Base-by-base conservation (phyloP, 495 filamentous ascomycete species). In the Neurospora tetrasperma region DNA sequence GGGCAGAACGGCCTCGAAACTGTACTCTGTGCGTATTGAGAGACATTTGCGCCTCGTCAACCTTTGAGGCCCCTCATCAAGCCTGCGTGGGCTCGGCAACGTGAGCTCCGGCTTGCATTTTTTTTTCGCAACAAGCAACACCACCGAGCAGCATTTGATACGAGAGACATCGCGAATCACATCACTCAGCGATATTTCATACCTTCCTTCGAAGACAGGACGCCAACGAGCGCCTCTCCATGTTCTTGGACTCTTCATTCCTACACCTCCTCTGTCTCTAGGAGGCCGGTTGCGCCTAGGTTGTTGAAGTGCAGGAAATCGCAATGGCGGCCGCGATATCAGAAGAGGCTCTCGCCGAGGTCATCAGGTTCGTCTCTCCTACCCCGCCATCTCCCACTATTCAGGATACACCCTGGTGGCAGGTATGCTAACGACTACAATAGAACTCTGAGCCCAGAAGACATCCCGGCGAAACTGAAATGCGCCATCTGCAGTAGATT, bases 401-500 rank as follows among this genome's bases (percentile, higher is more conserved):
- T 42, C 54, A 31, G 27, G 11, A 59, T 4, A 18, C 1, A 14
- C 3, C n/a, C 9, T 38, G 18, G 12, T 20, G n/a, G 16, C 1
- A 27, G 31, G 5, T 27, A 23, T 73, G 43, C 78, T 83, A 73
- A 83, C 76, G 39, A 10, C 16, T 9, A n/a, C 5, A 40, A 12
- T 73, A 96, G 93, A 80, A 91, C 91, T 71, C 86, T 98, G 40
- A 85, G 89, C 14, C 90, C 91, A 72, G 93, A 94, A 71, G 93
- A 96, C 39, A 92, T 98, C 76, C 96, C 96, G 14, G 92, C 92
- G 78, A 98, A 98, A 88, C 88, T 98, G 70, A 89, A 94, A 79
- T 99, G 96, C 83, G 94, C 93, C 46, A 92, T 92, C 73, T 98
- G 96, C 83, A 96, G 90, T 81, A 93, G 92, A 79, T 86, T 98